Base-by-base conservation (phyloP, 1,284 basidiomycete genomes). In the Ceratobasidium papillatum region DNA sequence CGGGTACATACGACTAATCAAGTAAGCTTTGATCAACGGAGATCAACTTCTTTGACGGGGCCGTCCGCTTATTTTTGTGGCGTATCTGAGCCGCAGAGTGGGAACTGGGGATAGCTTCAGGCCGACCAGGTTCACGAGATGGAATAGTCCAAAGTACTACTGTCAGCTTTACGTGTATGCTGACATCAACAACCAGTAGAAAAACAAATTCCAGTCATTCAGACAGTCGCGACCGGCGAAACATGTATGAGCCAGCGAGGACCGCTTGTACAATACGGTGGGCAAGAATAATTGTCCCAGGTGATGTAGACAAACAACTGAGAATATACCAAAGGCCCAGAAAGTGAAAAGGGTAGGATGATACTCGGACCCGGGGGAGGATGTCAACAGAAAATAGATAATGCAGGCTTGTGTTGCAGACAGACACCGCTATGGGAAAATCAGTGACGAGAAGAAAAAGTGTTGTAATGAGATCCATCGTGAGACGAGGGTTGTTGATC, bases 241-340 rank as follows among this genome's bases (percentile, higher is more conserved):
- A 47, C 61, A 9, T 63, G 43, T 63, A 30, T 47, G 27, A 14
- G 43, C 41, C 43, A 63, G 61, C 43, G 47, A n/a, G 8, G n/a
- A 47, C 43, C 30, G 45, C 56, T 58, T 36, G 47, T 72, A 72
- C 69, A 72, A 72, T 72, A 72, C 56, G 58, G 25, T 36, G 58
- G 69, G 43, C 56, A 72, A 72, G 43, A 41, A 62, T 27, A 43
- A 41, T 52, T 72, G 69, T 62, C 69, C 69, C 56, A 61, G 58
- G 69, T 72, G 69, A 72, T 72, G 69, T 62, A 58, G 30, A 38
- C 45, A 34, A 41, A 43, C 52, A 58, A 34, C 22, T 59, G 54
- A 72, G 12, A 32, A 32, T 41, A 45, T 27, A 62, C 22, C 34
- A 17, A 43, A 63, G 19, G 25, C 43, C 61, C 25, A 32, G 61